Evolutionary conservation across 495 filamentous ascomycete genomes (phyloP), one percentile per base, ranked within the genome.

Genomic region (Aspergillus taichungensis): DNA sequence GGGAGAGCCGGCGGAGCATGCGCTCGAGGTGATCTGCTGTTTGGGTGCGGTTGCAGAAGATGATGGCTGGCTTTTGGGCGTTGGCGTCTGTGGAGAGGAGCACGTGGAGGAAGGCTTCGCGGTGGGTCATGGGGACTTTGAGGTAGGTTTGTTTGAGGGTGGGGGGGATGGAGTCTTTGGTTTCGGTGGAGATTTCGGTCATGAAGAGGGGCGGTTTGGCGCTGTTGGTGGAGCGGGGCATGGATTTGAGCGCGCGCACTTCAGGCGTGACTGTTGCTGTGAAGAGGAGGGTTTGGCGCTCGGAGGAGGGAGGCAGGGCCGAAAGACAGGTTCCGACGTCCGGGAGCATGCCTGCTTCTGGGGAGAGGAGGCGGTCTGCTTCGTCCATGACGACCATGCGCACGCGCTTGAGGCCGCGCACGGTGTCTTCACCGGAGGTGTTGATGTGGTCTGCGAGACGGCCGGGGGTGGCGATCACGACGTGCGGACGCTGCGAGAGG

Each of bases 251-350:
- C 5, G 85, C 83, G 32, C 83, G 79, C 7, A 98, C 87, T 66
- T 97, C 91, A n/a, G 85, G 79, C 0, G 94, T 97, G 18, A 97
- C 74, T 4, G 92, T 98, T 9, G 92, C 92, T 2, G 92, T 98
- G 70, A 97, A 98, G n/a, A 97, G 79, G 34, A 90, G 79, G 8
- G 89, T 94, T 53, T 95, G 94, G 10, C 92, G 78, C 53, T 87
- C 72, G 2, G 69, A 58, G 0, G 74, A 64, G 0, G 88, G 78
- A 1, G 92, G 91, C 1, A 97, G 77, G 2, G 80, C 78, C 5
- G 74, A 77, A 4, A 99, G 72, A 57, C 90, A 95, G 37, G 84
- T 87, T 55, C 89, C 88, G 2, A 99, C 77, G 61, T 96, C 92
- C 14, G 85, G 80, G n/a, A 95, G 73, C 89, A 94, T 94, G 67